Base-by-base conservation (phyloP, 2,329 filamentous ascomycete species). In the Cercospora sp. region DNA sequence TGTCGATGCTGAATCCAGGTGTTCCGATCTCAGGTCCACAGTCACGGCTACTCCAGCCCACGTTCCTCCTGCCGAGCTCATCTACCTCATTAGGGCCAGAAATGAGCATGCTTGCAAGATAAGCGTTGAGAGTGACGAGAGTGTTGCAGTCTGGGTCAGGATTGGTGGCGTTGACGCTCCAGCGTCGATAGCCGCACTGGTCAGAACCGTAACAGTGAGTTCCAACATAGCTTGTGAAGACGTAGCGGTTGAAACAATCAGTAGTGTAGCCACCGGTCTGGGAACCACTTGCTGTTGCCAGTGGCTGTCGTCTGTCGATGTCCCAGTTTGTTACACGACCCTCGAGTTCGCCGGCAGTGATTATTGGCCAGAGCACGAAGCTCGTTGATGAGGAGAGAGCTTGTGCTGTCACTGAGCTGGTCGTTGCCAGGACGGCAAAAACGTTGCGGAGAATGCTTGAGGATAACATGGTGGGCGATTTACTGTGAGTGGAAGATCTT, bases 201-300 rank as follows among this genome's bases (percentile, higher is more conserved):
- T 68, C 67, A 23, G 61, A 42, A 1, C 64, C 39, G 7, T 31
- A 60, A 36, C 67, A 68, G 23, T 68, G 67, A 1, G 67, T 68
- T 3, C 28, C 28, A 2, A 68, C 28, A 33, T 68, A 68, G 42
- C n/a, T 26, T 1, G 67, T 68, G 59, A 68, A 68, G 36, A 60
- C 31, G 23, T 60, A 59, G 23, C 67, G 36, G 42, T 68, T 68
- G 59, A 68, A 66, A 59, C 67, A 68, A 45, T 68, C 67, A 1
- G 58, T n/a, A n/a, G 63, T 63, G 20, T 48, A 68, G 9, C 42
- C 45, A 2, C 63, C 63, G 20, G 36, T 16, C 9, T 26, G 23
- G 26, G 39, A 36, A 36, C 67, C 64, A n/a, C 61, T 63, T 8
- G 30, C 8, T 13, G 61, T 57, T 53, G 61, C 13, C 18, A 63